A percentile compares a stretch with the other conserved stretches of the same genome.
Evolutionary conservation across 2,329 filamentous ascomycete genomes (phyloP).

Genomic region (Tolypocladium endophyticum): DNA sequence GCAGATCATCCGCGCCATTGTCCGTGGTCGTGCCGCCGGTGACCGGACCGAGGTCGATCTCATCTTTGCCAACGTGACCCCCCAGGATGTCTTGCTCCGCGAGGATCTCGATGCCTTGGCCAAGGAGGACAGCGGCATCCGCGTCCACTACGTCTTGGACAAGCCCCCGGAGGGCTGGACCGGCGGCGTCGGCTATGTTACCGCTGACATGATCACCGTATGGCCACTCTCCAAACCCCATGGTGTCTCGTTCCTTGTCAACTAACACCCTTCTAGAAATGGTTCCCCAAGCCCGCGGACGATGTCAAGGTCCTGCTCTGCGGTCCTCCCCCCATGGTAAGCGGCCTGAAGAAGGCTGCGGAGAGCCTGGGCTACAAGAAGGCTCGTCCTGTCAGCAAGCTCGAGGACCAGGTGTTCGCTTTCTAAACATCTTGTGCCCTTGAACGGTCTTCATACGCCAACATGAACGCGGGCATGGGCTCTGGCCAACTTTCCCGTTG

Average conservation of each 20-base stretch:
- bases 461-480: neutral
- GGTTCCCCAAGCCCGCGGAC: slow-evolving; percentile 67
- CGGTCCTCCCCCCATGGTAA: slow-evolving; percentile 93
- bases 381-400: slow-evolving; percentile 89
- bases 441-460: neutral
- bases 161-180: slow-evolving; percentile 88
- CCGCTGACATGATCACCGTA: slow-evolving; percentile 88
- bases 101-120: slow-evolving; percentile 79
- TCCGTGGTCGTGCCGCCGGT: slow-evolving; percentile 65
- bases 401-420: slow-evolving; percentile 95
- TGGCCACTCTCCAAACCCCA: slow-evolving; percentile 12
- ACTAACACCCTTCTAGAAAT: slow-evolving; percentile 41
- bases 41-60: slow-evolving; percentile 86
- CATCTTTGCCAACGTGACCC: slow-evolving; percentile 94
- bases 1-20: slow-evolving; percentile 85
- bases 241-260: neutral
- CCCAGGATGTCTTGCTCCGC: slow-evolving; percentile 83
- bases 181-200: slow-evolving; percentile 91
- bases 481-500: neutral
- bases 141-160: slow-evolving; percentile 91
- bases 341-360: slow-evolving; percentile 91
- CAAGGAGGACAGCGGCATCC: slow-evolving; percentile 68
- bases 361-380: slow-evolving; percentile 86
- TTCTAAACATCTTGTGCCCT: slow-evolving; percentile 39
- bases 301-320: slow-evolving; percentile 94